These are phyloP conservation scores for Beauveria australis DNA, from an alignment of 2,329 filamentous ascomycete species.

Conservation along the genomic window DNA sequence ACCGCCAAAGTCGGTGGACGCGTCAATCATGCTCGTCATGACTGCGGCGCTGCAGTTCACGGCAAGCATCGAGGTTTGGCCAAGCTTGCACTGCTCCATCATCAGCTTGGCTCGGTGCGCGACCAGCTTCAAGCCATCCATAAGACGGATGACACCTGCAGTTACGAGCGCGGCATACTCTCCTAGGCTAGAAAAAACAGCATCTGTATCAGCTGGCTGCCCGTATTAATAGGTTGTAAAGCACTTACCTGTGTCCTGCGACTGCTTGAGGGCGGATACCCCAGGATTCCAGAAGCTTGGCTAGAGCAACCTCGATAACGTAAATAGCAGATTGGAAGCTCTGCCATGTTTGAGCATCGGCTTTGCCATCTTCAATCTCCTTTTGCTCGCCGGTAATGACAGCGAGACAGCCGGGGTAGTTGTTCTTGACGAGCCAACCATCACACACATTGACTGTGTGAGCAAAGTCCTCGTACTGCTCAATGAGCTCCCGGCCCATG, in stretches of 20 bases:
- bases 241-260: slow-evolving; percentile 17
- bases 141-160: slow-evolving; percentile 13
- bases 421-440: neutral
- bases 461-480: neutral
- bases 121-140: slow-evolving; percentile 17
- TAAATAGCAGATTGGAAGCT: slow-evolving; percentile 22
- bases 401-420: neutral
- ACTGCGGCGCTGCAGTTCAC: slow-evolving; percentile 12
- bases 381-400: neutral
- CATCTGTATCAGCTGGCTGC: neutral
- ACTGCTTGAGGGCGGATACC: slow-evolving; percentile 16
- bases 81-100: slow-evolving; percentile 11
- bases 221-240: neutral
- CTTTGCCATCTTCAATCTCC: neutral
- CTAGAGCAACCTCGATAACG: slow-evolving; percentile 23
- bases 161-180: slow-evolving; percentile 19
- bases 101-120: slow-evolving; percentile 18
- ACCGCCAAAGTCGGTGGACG: slow-evolving; percentile 1
- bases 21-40: slow-evolving; percentile 10
- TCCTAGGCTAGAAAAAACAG: slow-evolving; percentile 15
- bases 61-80: slow-evolving; percentile 16
- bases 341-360: slow-evolving; percentile 13
- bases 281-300: slow-evolving; percentile 21
- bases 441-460: neutral
- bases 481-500: neutral